Base-by-base conservation (phyloP, 768 basidiomycete genomes). In the Psilocybe cyanescens region DNA sequence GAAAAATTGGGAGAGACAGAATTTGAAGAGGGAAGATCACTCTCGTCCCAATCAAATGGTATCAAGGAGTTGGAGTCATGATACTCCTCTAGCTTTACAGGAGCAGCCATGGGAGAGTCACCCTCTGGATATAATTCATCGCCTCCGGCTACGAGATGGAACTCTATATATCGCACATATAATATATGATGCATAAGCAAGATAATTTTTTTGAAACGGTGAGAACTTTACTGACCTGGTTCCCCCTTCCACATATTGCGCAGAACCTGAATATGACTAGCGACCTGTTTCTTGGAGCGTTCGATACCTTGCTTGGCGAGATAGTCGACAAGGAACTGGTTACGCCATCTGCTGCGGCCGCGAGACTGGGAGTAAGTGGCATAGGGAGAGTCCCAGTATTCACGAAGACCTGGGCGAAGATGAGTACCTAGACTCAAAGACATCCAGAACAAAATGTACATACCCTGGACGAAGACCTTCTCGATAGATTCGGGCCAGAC, bases 161-260 rank as follows among this genome's bases (percentile, higher is more conserved):
- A 92, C 67, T 91, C 91, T 91, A 67, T 1, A 55, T 59, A 14
- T 54, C 24, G 2, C 24, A 24, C 24, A 24, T 35, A 61, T 39
- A 47, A 58, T 54, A 60, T 67, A 61, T 44, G 71, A 57, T 53
- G 61, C 55, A 55, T 12, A 54, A 53, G 58, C 29, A 55, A 61
- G 61, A 55, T 8, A 49, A 47, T 7, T n/a, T 19, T 31, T 51
- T 33, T n/a, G 51, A 19, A 37, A 33, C 31, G 31, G 33, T n/a
- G 2, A 37, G 41, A 55, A 57, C 64, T 53, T 29, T 49, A 24
- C 78, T 35, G 60, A 90, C 91, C 88, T 79, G 87, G 82, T 61
- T 90, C 86, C 24, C 90, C 91, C 72, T 92, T 92, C 91, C 90
- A 92, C 91, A 93, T 93, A 70, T 93, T 93, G 54, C 91, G 79